phyloP scores from a whole-genome alignment of 2,329 filamentous ascomycete species.

The Exophiala sp. region DNA sequence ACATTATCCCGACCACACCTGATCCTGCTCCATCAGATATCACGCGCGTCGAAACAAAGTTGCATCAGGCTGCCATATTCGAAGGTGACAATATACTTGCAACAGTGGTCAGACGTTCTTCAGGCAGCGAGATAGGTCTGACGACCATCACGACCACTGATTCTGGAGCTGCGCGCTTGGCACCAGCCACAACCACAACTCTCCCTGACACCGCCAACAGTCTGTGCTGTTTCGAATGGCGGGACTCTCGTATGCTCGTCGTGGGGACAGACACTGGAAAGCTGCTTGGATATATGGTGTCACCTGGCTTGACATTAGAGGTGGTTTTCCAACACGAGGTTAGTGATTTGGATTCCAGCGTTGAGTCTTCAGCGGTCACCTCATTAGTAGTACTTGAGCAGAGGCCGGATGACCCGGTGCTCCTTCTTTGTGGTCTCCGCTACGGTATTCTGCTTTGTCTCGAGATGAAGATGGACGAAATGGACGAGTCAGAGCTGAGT shows the following conservation, averaged over 20 bases:
- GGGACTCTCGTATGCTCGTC: constrained; percentile 32
- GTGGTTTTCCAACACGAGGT: constrained; percentile 9
- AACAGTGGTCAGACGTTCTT: not conserved
- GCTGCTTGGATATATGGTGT: constrained; percentile 33
- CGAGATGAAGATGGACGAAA: constrained; percentile 29
- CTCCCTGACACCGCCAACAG: constrained; percentile 6
- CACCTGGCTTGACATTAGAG: constrained; percentile 14
- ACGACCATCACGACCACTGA: not conserved
- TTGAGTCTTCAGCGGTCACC: constrained; percentile 38
- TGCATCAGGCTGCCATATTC: constrained; percentile 7
- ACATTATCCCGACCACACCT: constrained; percentile 4
- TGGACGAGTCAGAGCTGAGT: constrained; percentile 4
- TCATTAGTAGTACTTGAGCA: constrained; percentile 29
- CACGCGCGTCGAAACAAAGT: not conserved
- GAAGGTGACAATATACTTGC: constrained; percentile 8
- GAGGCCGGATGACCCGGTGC: constrained; percentile 18
- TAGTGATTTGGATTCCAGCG: constrained; percentile 27
- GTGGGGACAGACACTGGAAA: constrained; percentile 40
- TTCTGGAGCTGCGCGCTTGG: not conserved
- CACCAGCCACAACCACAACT: not conserved
- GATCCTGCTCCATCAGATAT: not conserved
- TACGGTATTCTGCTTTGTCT: constrained; percentile 43
- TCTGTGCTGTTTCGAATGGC: constrained; percentile 9
- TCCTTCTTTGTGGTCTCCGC: constrained; percentile 44
- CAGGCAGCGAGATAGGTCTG: constrained; percentile 12